These are phyloP conservation scores for Priceomyces haplophilus DNA, from an alignment of 805 yeast species.

Conservation along the genomic window DNA sequence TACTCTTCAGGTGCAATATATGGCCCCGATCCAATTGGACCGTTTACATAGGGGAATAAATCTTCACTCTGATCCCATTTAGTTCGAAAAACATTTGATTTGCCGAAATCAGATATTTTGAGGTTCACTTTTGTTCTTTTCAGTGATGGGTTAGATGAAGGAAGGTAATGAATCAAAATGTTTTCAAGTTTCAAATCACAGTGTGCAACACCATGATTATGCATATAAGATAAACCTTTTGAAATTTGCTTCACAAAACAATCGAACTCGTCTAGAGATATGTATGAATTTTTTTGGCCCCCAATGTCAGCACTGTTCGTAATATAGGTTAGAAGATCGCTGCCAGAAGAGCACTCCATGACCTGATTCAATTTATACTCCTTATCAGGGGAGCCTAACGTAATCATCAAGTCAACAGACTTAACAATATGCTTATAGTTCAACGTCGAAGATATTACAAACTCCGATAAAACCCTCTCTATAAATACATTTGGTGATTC, in stretches of 20 bases:
- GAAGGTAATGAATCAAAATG: conserved; percentile 44
- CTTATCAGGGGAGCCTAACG: conserved; percentile 10
- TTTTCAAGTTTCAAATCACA: conserved; percentile 92
- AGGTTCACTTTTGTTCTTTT: conserved; percentile 16
- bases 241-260: conserved; percentile 86
- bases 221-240: conserved; percentile 81
- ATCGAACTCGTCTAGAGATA: conserved; percentile 63
- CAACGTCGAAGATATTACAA: conserved; percentile 77
- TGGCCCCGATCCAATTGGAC: conserved; percentile 85
- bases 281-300: conserved; percentile 10
- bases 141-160: conserved; percentile 1
- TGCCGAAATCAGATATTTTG: conserved; percentile 73
- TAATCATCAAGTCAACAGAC: conserved; percentile 70
- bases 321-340: conserved; percentile 34
- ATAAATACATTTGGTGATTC: conserved; percentile 46
- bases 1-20: conserved; percentile 93
- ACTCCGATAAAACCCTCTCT: conserved; percentile 82
- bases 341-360: conserved; percentile 38
- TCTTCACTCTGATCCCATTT: conserved; percentile 63
- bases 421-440: conserved; percentile 74
- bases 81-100: conserved; percentile 84
- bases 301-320: conserved; percentile 12
- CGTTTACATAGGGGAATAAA: conserved; percentile 51
- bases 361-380: conserved; percentile 28
- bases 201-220: conserved; percentile 89